Percentiles rank a stretch among this genome's conserved stretches.
Evolutionary conservation across 768 basidiomycete species (phyloP).

Genomic region (Panaeolus papilionaceus): DNA sequence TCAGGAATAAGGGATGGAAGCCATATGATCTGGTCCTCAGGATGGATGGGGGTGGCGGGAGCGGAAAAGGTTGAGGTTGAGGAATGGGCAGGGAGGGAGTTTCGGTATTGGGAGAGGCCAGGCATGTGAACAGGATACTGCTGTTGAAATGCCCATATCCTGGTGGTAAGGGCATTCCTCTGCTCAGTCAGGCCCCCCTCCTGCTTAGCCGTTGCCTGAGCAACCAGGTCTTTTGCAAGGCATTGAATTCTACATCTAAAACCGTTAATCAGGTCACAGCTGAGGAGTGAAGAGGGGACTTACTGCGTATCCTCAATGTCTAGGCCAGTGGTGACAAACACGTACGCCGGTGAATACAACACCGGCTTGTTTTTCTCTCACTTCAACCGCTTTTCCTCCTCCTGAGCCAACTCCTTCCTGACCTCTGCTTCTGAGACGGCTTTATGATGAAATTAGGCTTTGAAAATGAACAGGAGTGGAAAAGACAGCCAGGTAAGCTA

Average conservation of each 20-base stretch:
- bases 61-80: conserved; percentile 17
- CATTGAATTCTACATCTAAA: conserved; percentile 19
- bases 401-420: conserved; percentile 2
- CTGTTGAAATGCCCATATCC: conserved; percentile 20
- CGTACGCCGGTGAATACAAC: too few species aligned
- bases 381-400: conserved; percentile 10
- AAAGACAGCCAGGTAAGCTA: too few species aligned
- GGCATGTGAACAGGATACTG: conserved; percentile 19
- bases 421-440: conserved; percentile 11
- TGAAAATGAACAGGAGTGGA: not conserved
- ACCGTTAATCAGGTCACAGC: not conserved
- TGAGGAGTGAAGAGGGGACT: not conserved
- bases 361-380: too few species aligned
- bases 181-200: conserved; percentile 23
- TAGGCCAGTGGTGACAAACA: conserved; percentile 25
- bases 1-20: conserved; percentile 20
- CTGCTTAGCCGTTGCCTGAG: conserved; percentile 9
- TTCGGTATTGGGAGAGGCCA: not conserved
- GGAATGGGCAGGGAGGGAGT: not conserved
- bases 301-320: conserved; percentile 28
- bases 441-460: not conserved
- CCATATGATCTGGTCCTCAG: conserved; percentile 16
- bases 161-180: conserved; percentile 16
- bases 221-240: conserved; percentile 20
- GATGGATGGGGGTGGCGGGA: not conserved